Base-by-base conservation (phyloP, 129 eudicot genomes). In the Escallonia rubra region DNA sequence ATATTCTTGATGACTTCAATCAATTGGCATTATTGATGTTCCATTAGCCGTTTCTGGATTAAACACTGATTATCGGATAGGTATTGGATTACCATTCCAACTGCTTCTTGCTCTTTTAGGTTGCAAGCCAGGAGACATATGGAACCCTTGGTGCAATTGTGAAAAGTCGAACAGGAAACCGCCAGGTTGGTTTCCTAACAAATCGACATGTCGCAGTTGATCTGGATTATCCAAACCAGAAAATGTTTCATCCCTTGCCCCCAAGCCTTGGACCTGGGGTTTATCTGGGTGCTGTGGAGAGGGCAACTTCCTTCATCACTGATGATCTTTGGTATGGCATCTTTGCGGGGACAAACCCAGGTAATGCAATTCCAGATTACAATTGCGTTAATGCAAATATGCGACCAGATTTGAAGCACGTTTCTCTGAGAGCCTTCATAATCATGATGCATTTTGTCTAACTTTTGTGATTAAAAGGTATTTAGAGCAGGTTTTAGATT, bases 71-170 rank as follows among this genome's bases (percentile, higher is more conserved):
- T 23, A 23, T 23, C 34, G 34, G 34, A 1, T 23, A 23, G 1
- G 34, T 23, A 23, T 23, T 23, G 34, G 34, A 23, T 23, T 23
- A 23, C 34, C 34, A 23, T 23, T 23, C 34, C 34, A 23, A 23
- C 34, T 23, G 34, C 34, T 23, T 67, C 56, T 67, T 78, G 65
- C 63, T 50, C 43, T n/a, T 67, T 59, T 63, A 87, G 95, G 95
- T 87, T 79, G 95, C 95, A 52, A 87, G 85, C 78, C 95, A 87
- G 70, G 90, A 84, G 76, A 87, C 88, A 59, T 87, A 84, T 77
- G 95, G 95, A 73, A 87, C 95, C 47, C 77, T 87, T 81, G 95
- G 95, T 43, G 95, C 95, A 66, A 87, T 87, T 63, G 95, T 87
- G 6, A 84, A 76, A 72, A 87, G 95, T 70, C 80, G 87, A 71